Conservation (phyloP, 176 grass and related monocot species). For the Tillandsia leiboldiana region DNA sequence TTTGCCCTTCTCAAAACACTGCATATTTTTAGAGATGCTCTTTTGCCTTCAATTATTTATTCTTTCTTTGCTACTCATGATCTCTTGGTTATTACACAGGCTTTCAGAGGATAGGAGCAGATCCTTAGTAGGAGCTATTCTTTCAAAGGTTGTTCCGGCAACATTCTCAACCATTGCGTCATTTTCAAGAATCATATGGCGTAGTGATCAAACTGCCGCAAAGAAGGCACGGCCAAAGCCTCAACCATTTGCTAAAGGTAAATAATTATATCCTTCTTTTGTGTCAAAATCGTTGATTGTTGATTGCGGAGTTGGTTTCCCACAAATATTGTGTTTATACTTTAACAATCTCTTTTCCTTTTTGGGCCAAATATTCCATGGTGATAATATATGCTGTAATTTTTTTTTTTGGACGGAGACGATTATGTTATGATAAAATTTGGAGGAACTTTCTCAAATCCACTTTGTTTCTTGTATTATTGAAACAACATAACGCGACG, state of each 20-base stretch:
- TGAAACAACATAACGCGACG: too few relatives aligned
- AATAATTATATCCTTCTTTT: background rate
- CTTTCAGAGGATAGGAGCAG: slow-evolving; percentile 89
- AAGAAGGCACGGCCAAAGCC: slow-evolving; percentile 67
- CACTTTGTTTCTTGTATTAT: too few relatives aligned
- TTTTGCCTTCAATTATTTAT: background rate
- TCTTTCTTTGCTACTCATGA: background rate
- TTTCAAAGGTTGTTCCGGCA: slow-evolving; percentile 74
- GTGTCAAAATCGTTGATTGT: background rate
- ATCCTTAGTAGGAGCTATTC: slow-evolving; percentile 92
- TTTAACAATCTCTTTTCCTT: too few relatives aligned
- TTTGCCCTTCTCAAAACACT: too few relatives aligned
- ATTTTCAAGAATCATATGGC: slow-evolving; percentile 86
- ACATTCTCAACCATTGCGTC: slow-evolving; percentile 92
- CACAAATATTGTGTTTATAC: background rate
- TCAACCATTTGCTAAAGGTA: slow-evolving; percentile 95
- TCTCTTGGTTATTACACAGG: slow-evolving; percentile 31
- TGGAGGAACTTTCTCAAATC: too few relatives aligned
- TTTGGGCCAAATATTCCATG: too few relatives aligned
- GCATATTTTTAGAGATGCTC: background rate
- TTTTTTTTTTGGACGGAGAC: too few relatives aligned
- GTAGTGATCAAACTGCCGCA: slow-evolving; percentile 47
- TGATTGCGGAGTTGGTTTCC: background rate
- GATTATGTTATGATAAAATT: too few relatives aligned
- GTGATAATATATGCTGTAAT: too few relatives aligned